Evolutionary conservation across 345 rosid species (phyloP), one percentile per base, ranked within the genome.

Genomic region (Acer campestre): DNA sequence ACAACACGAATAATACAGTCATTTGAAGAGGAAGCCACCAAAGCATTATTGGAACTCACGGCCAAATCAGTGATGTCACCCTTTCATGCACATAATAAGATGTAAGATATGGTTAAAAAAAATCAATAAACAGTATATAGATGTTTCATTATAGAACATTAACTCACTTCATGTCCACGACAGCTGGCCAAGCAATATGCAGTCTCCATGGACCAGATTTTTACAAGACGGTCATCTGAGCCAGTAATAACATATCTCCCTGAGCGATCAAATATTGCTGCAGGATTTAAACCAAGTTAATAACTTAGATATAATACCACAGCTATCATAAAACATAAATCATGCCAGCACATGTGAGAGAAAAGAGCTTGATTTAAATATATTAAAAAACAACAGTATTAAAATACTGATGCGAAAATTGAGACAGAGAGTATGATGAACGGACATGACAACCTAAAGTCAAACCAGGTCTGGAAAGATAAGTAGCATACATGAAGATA

Each of bases 31-130:
- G 99, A 97, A 67, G 99, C 99, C 84, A 94, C 96, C 82, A 97
- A 66, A 20, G 87, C 84, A 81, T 94, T 94, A 86, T 94, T 97
- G 79, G 94, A 97, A 87, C 91, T 97, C 87, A 97, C 97, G 76
- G 99, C 99, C 85, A 97, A 88, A 86, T 94, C 98, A 73, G 99
- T 97, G 73, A 97, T 97, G 88, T 97, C 99, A 75, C 99, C 99
- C 99, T 97, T 78, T 72, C 66, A 84, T 46, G 76, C 79, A 86
- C 66, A 82, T 58, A 77, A 79, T 51, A 51, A 79, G 53, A 79
- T 13, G 70, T 44, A 71, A 77, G 12, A 71, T 61, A 55, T 23
- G 74, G 51, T n/a, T 42, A 66, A 51, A 20, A 27, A 48, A 63
- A 67, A 78, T 7, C 48, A 69, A 49, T 59, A 59, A 74, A 44